These are phyloP conservation scores for Neoscytalidium dimidiatum DNA, from an alignment of 2,329 filamentous ascomycete genomes.

Conservation along the genomic window DNA sequence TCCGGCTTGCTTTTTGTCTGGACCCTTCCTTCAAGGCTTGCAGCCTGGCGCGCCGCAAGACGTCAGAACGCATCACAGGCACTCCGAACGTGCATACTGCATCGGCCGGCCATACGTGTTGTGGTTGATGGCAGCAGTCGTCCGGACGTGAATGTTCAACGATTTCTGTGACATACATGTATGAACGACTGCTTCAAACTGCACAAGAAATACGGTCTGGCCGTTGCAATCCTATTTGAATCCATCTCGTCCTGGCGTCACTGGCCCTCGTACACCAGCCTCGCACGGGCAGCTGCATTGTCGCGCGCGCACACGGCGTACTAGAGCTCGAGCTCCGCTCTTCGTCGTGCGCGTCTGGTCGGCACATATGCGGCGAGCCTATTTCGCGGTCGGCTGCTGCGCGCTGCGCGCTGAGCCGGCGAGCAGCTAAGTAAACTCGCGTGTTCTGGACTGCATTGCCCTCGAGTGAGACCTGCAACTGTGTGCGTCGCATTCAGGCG, in stretches of 20 bases:
- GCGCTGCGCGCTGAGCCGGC: too few species aligned
- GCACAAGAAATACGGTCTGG: too few species aligned
- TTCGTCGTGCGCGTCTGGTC: neutral
- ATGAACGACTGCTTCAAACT: too few species aligned
- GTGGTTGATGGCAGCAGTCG: too few species aligned
- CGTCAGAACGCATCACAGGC: constrained; percentile 14
- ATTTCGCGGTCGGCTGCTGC: neutral
- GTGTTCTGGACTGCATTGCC: neutral
- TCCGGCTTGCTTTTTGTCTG: constrained; percentile 8
- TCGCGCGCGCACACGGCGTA: constrained; percentile 3
- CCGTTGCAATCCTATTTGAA: too few species aligned
- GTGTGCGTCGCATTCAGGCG: constrained; percentile 6
- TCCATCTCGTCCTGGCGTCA: too few species aligned
- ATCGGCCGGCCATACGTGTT: too few species aligned
- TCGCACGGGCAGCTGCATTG: neutral
- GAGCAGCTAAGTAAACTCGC: neutral
- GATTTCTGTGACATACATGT: too few species aligned
- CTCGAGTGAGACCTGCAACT: neutral
- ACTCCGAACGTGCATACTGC: too few species aligned
- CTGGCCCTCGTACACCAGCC: neutral
- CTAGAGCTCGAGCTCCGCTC: neutral
- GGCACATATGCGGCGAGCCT: neutral
- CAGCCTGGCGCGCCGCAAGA: constrained; percentile 5
- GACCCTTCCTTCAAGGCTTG: constrained; percentile 9
- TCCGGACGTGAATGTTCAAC: too few species aligned